Conservation (phyloP, 306 rosid species). For the Vigna hirtella region DNA sequence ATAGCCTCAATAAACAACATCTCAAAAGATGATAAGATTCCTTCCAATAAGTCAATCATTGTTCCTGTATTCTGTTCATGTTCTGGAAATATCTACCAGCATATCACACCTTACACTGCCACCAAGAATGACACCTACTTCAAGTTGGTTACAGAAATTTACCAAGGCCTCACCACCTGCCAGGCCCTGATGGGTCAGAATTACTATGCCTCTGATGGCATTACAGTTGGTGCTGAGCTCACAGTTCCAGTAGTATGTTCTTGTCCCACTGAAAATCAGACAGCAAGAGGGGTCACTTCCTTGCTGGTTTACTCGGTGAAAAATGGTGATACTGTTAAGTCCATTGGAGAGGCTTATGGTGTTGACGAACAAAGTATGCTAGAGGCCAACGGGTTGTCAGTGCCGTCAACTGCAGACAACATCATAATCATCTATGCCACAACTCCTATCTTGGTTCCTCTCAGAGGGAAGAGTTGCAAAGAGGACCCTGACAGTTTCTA, state of each 20-base stretch:
- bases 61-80: conserved; percentile 63
- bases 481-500: conserved; percentile 49
- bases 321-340: conserved; percentile 38
- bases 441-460: conserved; percentile 55
- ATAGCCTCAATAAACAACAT: conserved; percentile 59
- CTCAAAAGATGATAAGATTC: conserved; percentile 43
- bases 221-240: conserved; percentile 48
- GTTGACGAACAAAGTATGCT: conserved; percentile 47
- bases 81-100: conserved; percentile 60
- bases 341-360: conserved; percentile 55
- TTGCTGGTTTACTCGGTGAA: conserved; percentile 50
- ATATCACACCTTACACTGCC: conserved; percentile 45
- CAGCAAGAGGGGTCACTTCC: conserved; percentile 46
- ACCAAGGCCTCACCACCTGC: conserved; percentile 66
- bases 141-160: conserved; percentile 30
- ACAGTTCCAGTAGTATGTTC: conserved; percentile 57
- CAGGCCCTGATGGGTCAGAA: conserved; percentile 61
- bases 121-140: conserved; percentile 43
- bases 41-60: conserved; percentile 44
- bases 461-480: conserved; percentile 50
- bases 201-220: conserved; percentile 37
- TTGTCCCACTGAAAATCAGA: conserved; percentile 55
- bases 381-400: conserved; percentile 54
- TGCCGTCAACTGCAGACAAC: neutral
- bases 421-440: conserved; percentile 28